Conservation (phyloP, 306 rosid species). For the Argentina anserina region DNA sequence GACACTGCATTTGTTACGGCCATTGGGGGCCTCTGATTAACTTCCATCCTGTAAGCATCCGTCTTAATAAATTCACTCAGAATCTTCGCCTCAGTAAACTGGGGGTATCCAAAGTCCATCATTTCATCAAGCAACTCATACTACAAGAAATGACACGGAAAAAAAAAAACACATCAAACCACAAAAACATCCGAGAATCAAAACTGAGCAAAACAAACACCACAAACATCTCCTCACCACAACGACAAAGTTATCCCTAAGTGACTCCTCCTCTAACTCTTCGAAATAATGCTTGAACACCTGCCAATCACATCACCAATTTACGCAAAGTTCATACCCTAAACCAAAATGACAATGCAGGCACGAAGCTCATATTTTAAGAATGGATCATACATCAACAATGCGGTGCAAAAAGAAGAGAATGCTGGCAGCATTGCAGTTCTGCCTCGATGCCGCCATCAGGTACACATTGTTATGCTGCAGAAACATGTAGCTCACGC, state of each 20-base stretch:
- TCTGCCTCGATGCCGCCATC: conserved; percentile 89
- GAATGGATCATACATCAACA: conserved; percentile 66
- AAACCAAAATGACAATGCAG: not conserved
- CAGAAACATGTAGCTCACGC: conserved; percentile 87
- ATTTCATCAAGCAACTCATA: conserved; percentile 94
- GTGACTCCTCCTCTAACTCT: conserved; percentile 94
- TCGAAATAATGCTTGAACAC: conserved; percentile 97
- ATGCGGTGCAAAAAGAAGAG: conserved; percentile 83
- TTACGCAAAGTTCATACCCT: not conserved
- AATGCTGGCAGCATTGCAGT: conserved; percentile 97
- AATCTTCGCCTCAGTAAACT: conserved; percentile 91
- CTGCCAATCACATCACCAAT: conserved; percentile 39
- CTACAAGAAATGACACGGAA: conserved; percentile 42
- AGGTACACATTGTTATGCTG: conserved; percentile 94
- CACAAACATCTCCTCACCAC: conserved; percentile 55
- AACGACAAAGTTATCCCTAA: conserved; percentile 96
- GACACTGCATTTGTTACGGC: conserved; percentile 99
- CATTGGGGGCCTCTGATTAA: conserved; percentile 97
- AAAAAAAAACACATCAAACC: conserved; percentile 11
- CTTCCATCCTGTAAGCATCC: conserved; percentile 98
- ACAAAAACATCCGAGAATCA: not conserved
- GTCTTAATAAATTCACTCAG: conserved; percentile 97
- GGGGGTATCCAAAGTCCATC: conserved; percentile 99
- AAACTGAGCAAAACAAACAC: not conserved
- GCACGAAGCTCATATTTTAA: conserved; percentile 14